Base-by-base conservation (phyloP, 306 rosid species). In the Quercus glauca region DNA sequence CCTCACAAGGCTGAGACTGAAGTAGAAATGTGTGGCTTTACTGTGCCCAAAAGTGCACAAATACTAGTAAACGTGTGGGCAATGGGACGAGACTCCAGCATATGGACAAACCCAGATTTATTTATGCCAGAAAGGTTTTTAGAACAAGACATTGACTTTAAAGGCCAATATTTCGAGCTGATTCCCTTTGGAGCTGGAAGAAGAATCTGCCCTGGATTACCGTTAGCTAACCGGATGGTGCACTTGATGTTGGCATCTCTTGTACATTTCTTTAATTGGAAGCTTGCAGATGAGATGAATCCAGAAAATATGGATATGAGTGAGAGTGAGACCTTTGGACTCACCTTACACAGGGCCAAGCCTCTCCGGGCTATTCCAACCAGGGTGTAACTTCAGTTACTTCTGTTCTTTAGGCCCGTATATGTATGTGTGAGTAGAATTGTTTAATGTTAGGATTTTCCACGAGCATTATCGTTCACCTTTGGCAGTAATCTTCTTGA, bases 141-240 rank as follows among this genome's bases (percentile, higher is more conserved):
- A 0, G 60, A 17, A 20, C 56, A 35, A 11, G 64, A 65, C 25
- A 33, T 78, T 6, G 85, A 76, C 33, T 21, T 58, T 13, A 76
- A 70, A 51, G 81, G 80, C 5, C 12, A 28, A 4, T 63, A 69
- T 6, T 81, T 74, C 58, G 76, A 80, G 52, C 8, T 73, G 4
- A 28, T 80, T 28, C 83, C 83, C 12, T 80, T 81, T 81, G 84
- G 84, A 6, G 60, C 64, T 4, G 80, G 84, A 6, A 75, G 80
- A 51, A 81, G 84, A 41, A 69, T 69, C 9, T 81, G 79, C 12
- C 84, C 79, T 6, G 79, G 76, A 6, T 25, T 74, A 1, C 76
- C 76, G 20, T 8, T 80, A 35, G 84, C 75, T 15, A 6, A 23
- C 0, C 55, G 59, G 26, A 5, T 4, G 3, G 60, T 74, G 52